Conservation (phyloP, 192 early-diverging fungal genomes). For the Allomyces javanicus region DNA sequence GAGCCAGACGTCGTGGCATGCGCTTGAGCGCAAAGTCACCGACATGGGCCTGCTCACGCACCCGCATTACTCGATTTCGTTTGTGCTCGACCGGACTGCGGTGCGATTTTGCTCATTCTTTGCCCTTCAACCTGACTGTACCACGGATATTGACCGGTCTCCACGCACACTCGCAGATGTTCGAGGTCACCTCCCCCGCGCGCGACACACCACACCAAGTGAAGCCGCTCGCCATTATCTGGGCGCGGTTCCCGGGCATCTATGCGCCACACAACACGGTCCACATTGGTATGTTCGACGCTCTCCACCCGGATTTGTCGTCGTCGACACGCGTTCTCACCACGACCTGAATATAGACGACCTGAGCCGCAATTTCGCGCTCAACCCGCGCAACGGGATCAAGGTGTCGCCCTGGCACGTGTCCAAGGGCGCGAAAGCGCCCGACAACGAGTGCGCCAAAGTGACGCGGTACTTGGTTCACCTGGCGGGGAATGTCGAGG, state of each 20-base stretch:
- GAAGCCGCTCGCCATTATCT: constrained; percentile 48
- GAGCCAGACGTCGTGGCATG: constrained; percentile 2
- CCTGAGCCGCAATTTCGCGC: constrained; percentile 50
- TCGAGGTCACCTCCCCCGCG: no score
- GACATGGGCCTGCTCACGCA: constrained; percentile 43
- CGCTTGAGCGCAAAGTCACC: constrained; percentile 54
- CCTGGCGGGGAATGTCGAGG: no score
- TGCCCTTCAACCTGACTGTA: no score
- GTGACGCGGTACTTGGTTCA: constrained; percentile 35
- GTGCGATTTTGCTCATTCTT: no score
- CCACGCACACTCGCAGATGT: no score
- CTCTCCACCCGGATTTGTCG: no score
- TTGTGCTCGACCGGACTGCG: constrained; percentile 5
- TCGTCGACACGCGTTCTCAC: no score
- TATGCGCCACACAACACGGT: constrained; percentile 33
- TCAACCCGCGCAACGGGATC: constrained; percentile 45
- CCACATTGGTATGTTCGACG: constrained; percentile 11
- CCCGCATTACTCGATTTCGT: constrained; percentile 39
- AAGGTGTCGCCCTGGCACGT: constrained; percentile 47
- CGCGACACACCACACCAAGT: constrained; percentile 27
- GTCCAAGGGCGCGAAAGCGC: constrained; percentile 15
- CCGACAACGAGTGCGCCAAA: constrained; percentile 36
- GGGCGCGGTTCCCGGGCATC: constrained; percentile 26
- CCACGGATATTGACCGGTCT: no score
- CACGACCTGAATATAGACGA: constrained; percentile 26